phyloP scores from a whole-genome alignment of 2,329 filamentous ascomycete species.

The Microdochium trichocladiopsis region DNA sequence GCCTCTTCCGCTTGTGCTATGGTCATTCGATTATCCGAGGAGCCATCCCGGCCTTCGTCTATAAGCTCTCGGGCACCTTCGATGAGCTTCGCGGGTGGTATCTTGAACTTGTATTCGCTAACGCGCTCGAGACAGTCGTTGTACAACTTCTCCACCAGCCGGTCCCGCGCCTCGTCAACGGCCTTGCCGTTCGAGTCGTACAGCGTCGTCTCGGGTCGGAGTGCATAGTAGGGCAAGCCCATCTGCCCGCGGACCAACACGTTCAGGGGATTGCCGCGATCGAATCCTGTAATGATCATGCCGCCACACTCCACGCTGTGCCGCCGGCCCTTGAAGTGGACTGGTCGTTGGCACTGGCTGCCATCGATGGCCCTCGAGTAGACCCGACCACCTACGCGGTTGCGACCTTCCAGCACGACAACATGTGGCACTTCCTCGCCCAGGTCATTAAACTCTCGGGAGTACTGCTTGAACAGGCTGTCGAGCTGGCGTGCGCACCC shows the following conservation, averaged over 20 bases:
- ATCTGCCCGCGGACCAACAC: slow-evolving; percentile 86
- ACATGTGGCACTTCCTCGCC: slow-evolving; percentile 68
- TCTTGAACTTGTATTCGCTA: slow-evolving; percentile 81
- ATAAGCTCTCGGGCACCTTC: slow-evolving; percentile 80
- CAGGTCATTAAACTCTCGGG: slow-evolving; percentile 54
- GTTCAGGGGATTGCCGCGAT: slow-evolving; percentile 89
- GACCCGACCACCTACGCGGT: slow-evolving; percentile 82
- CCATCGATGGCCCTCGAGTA: slow-evolving; percentile 70
- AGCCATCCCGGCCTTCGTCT: slow-evolving; percentile 73
- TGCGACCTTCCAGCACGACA: slow-evolving; percentile 78
- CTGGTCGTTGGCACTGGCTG: slow-evolving; percentile 45
- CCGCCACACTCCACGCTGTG: slow-evolving; percentile 95
- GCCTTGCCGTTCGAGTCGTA: slow-evolving; percentile 77
- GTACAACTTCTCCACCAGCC: slow-evolving; percentile 83
- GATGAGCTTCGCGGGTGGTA: slow-evolving; percentile 60
- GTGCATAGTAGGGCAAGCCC: slow-evolving; percentile 74
- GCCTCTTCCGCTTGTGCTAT: slow-evolving; percentile 70
- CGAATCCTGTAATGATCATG: slow-evolving; percentile 97
- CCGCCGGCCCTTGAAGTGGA: slow-evolving; percentile 46
- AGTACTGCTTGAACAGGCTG: slow-evolving; percentile 75
- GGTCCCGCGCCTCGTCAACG: slow-evolving; percentile 72
- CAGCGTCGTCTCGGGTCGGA: slow-evolving; percentile 76
- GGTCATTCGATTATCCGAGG: slow-evolving; percentile 60
- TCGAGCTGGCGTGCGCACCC: slow-evolving; percentile 89
- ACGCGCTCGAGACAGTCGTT: slow-evolving; percentile 92